phyloP scores from a whole-genome alignment of 352 stramenopile species.

The Globisporangium carolinianum region DNA sequence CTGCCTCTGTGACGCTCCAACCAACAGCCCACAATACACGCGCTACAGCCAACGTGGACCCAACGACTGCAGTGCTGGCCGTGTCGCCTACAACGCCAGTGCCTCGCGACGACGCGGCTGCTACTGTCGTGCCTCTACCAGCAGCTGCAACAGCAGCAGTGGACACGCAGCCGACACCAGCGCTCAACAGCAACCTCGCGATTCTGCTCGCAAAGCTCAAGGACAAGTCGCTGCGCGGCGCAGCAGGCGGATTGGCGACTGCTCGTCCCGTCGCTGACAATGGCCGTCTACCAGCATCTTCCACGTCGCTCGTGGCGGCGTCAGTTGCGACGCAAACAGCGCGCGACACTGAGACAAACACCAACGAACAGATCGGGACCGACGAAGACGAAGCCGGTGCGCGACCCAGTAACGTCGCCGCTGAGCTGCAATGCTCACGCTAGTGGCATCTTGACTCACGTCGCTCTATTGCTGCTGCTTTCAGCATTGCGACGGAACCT shows the following conservation, averaged over 20 bases:
- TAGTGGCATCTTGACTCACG: background rate
- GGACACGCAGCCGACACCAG: background rate
- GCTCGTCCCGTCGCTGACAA: too few relatives aligned
- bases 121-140: too few relatives aligned
- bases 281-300: background rate
- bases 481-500: conserved; percentile 29
- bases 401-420: background rate
- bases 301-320: background rate
- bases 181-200: conserved; percentile 7
- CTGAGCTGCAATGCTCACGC: background rate
- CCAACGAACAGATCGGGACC: background rate
- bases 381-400: background rate
- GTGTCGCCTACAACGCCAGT: too few relatives aligned
- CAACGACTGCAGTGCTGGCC: too few relatives aligned
- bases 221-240: conserved; percentile 5
- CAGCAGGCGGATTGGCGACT: too few relatives aligned
- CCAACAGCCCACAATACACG: background rate
- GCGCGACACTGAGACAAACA: background rate
- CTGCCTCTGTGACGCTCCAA: background rate
- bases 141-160: background rate
- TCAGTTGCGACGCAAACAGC: background rate
- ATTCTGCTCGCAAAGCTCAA: conserved; percentile 24
- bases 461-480: background rate
- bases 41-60: too few relatives aligned
- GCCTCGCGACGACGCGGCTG: too few relatives aligned